These are phyloP conservation scores for Heterobasidion annosum DNA, from an alignment of 1,284 basidiomycete genomes.

Conservation along the genomic window DNA sequence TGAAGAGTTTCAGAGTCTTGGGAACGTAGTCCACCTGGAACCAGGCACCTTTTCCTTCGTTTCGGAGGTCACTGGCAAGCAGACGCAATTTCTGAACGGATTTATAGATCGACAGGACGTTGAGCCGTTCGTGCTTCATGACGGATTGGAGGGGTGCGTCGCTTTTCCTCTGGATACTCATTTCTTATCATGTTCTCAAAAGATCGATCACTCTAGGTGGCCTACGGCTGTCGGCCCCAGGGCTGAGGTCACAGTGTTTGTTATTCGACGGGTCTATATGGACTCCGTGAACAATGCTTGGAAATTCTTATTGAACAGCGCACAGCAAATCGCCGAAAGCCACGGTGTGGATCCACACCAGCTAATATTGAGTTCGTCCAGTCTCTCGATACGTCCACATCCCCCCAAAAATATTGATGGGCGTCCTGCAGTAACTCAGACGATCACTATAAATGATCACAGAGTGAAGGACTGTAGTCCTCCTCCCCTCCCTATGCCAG, in stretches of 20 bases:
- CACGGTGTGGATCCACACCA: slow-evolving; percentile 3
- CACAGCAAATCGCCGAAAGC: slow-evolving; percentile 1
- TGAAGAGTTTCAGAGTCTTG: slow-evolving; percentile 26
- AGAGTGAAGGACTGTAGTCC: slow-evolving; percentile 6
- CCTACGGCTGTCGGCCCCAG: slow-evolving; percentile 31
- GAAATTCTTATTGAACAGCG: slow-evolving; percentile 11
- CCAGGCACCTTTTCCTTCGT: slow-evolving; percentile 7
- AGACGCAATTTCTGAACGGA: slow-evolving; percentile 14
- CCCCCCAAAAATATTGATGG: not conserved
- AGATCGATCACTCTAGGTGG: slow-evolving; percentile 19
- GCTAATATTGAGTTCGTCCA: slow-evolving; percentile 1
- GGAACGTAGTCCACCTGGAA: slow-evolving; percentile 26
- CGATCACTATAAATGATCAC: slow-evolving; percentile 4
- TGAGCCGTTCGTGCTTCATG: slow-evolving; percentile 19
- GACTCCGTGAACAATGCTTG: slow-evolving; percentile 3
- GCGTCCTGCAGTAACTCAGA: slow-evolving; percentile 3
- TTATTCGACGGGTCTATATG: not conserved
- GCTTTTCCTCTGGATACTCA: not conserved
- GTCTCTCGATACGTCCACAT: not conserved
- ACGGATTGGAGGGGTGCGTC: slow-evolving; percentile 29
- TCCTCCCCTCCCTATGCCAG: not conserved
- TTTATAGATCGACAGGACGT: slow-evolving; percentile 15
- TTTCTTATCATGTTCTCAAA: not conserved
- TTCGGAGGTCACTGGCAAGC: slow-evolving; percentile 13
- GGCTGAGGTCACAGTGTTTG: slow-evolving; percentile 5